phyloP scores from a whole-genome alignment of 2,329 filamentous ascomycete species.

The Aureobasidium sp. region DNA sequence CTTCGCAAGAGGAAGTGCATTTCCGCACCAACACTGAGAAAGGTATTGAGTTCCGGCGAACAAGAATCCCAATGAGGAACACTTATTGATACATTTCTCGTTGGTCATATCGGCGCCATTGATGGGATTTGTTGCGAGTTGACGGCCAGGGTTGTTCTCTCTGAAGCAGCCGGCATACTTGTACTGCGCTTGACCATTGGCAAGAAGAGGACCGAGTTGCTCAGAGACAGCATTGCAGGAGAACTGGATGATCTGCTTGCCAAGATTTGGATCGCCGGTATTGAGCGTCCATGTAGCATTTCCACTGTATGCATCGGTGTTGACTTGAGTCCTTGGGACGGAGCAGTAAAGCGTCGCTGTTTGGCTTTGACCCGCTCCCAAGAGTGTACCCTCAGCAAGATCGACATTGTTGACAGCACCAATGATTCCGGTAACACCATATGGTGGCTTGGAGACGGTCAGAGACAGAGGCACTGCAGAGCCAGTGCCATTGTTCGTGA shows the following conservation, averaged over 20 bases:
- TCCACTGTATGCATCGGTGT: conserved; percentile 45
- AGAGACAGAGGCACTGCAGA: conserved; percentile 46
- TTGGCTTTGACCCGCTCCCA: conserved; percentile 45
- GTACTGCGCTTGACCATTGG: conserved; percentile 42
- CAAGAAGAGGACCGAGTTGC: conserved; percentile 45
- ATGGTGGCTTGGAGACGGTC: conserved; percentile 56
- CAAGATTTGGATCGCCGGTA: conserved; percentile 47
- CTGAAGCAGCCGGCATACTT: conserved; percentile 50
- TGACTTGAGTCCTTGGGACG: conserved; percentile 49
- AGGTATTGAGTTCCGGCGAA: conserved; percentile 47
- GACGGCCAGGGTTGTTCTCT: conserved; percentile 50
- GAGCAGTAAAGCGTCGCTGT: conserved; percentile 50
- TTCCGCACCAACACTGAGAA: conserved; percentile 38
- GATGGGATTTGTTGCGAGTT: conserved; percentile 41
- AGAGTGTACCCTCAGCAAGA: conserved; percentile 49
- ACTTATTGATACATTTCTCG: conserved; percentile 41
- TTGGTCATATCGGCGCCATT: conserved; percentile 38
- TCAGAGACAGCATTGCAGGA: conserved; percentile 46
- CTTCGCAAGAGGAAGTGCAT: conserved; percentile 38
- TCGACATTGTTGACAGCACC: conserved; percentile 50
- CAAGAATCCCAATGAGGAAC: conserved; percentile 28
- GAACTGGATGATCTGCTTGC: conserved; percentile 49
- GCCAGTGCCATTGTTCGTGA: conserved; percentile 48
- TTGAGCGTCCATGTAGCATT: conserved; percentile 51
- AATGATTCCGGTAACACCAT: conserved; percentile 49